phyloP scores from a whole-genome alignment of 768 basidiomycete species.

The Dioszegia aurantiaca region DNA sequence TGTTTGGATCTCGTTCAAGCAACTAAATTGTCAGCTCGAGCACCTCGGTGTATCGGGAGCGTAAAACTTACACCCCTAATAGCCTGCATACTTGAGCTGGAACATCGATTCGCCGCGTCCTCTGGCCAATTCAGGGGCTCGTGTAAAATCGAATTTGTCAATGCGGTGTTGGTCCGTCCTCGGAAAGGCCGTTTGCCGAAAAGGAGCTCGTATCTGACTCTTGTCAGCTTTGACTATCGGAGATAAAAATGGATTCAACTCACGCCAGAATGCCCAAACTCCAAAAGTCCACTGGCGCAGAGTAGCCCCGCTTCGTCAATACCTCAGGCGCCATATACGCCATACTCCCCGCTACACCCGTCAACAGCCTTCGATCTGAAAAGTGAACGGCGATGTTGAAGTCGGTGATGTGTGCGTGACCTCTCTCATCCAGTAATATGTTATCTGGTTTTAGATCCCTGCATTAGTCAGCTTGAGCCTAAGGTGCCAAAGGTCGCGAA shows the following conservation, averaged over 20 bases:
- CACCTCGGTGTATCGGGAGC: background rate
- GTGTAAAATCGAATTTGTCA: constrained; percentile 87
- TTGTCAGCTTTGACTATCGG: constrained; percentile 3
- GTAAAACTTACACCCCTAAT: constrained; percentile 66
- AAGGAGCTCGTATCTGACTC: constrained; percentile 68
- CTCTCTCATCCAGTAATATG: constrained; percentile 84
- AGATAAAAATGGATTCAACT: constrained; percentile 10
- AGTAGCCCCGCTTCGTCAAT: constrained; percentile 87
- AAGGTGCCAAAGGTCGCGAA: background rate
- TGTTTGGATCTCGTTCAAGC: constrained; percentile 76
- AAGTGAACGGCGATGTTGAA: constrained; percentile 99
- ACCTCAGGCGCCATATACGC: constrained; percentile 99
- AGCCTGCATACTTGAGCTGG: constrained; percentile 70
- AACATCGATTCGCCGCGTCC: constrained; percentile 75
- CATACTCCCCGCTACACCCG: constrained; percentile 95
- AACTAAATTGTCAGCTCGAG: constrained; percentile 58
- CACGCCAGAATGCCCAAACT: constrained; percentile 86
- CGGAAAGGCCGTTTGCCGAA: constrained; percentile 90
- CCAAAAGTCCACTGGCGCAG: constrained; percentile 95
- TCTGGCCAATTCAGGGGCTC: constrained; percentile 88
- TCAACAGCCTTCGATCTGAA: constrained; percentile 80
- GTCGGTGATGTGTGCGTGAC: constrained; percentile 95
- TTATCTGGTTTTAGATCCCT: constrained; percentile 98
- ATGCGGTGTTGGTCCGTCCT: constrained; percentile 85
- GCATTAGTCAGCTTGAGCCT: constrained; percentile 26